Evolutionary conservation across 2,329 filamentous ascomycete genomes (phyloP).

Genomic region (Phialophora tarda): DNA sequence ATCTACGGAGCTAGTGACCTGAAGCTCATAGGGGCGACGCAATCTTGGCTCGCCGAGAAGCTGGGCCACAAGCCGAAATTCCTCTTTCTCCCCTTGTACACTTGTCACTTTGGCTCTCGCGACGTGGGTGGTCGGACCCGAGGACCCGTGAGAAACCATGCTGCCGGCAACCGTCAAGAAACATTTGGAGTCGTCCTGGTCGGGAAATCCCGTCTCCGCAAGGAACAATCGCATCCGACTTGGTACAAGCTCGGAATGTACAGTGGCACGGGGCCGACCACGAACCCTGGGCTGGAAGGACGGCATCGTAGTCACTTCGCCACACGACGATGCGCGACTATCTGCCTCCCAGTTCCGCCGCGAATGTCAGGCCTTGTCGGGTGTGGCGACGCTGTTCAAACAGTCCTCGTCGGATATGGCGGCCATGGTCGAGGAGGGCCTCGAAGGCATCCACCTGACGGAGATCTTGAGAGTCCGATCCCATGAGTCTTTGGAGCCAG

Average conservation of each 20-base stretch:
- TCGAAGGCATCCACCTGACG: background rate
- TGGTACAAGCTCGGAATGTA: background rate
- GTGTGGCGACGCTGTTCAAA: conserved; percentile 1
- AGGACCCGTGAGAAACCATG: background rate
- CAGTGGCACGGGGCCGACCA: background rate
- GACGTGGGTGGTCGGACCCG: background rate
- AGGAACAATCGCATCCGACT: background rate
- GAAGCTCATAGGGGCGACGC: background rate
- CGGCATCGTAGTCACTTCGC: conserved; percentile 2
- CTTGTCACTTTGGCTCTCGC: background rate
- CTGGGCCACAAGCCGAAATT: background rate
- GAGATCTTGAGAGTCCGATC: background rate
- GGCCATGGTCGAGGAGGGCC: background rate
- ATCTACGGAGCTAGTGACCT: background rate
- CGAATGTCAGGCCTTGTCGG: background rate
- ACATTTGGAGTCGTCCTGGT: conserved; percentile 1
- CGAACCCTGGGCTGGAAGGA: conserved; percentile 1
- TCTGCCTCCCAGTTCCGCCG: background rate
- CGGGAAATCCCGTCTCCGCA: background rate
- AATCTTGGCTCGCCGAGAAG: background rate
- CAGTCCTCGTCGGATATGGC: background rate
- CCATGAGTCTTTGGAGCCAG: background rate
- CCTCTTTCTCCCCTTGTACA: conserved; percentile 3
- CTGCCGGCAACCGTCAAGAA: background rate
- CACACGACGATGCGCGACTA: background rate